These are phyloP conservation scores for Scenedesmus sp. DNA, from an alignment of 163 green algal genomes.

Conservation along the genomic window DNA sequence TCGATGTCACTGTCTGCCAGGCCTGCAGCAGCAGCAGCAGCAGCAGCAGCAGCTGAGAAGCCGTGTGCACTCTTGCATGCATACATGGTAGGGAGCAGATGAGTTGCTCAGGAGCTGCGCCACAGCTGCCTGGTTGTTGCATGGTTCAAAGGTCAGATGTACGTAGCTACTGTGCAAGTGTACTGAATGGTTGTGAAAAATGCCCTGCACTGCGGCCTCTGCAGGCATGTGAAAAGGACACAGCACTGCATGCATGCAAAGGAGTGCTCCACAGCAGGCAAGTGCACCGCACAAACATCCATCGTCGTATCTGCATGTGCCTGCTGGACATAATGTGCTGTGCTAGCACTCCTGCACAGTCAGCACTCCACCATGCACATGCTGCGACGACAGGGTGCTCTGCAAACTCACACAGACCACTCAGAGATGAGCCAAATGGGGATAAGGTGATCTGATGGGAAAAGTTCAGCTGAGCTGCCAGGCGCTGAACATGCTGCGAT, in stretches of 20 bases:
- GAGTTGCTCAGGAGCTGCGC: too few species aligned
- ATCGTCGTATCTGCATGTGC: neutral
- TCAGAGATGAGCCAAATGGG: conserved; percentile 40
- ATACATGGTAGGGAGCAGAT: too few species aligned
- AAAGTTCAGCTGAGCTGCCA: neutral
- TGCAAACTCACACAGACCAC: neutral
- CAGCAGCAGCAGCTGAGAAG: neutral
- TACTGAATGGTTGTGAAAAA: neutral
- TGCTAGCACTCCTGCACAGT: neutral
- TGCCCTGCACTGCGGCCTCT: too few species aligned
- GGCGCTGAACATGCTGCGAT: neutral
- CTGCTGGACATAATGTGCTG: neutral
- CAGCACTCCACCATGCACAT: neutral
- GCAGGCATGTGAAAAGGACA: too few species aligned
- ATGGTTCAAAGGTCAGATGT: neutral
- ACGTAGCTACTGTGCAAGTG: neutral
- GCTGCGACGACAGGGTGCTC: neutral
- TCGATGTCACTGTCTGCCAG: conserved; percentile 40
- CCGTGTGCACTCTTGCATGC: too few species aligned
- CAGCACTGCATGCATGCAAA: too few species aligned
- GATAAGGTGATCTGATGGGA: neutral
- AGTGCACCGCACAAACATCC: neutral
- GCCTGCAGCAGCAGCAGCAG: neutral
- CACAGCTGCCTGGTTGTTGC: neutral
- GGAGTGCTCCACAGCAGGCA: neutral